phyloP scores from a whole-genome alignment of 2,329 filamentous ascomycete species.

The Fusarium hostae region DNA sequence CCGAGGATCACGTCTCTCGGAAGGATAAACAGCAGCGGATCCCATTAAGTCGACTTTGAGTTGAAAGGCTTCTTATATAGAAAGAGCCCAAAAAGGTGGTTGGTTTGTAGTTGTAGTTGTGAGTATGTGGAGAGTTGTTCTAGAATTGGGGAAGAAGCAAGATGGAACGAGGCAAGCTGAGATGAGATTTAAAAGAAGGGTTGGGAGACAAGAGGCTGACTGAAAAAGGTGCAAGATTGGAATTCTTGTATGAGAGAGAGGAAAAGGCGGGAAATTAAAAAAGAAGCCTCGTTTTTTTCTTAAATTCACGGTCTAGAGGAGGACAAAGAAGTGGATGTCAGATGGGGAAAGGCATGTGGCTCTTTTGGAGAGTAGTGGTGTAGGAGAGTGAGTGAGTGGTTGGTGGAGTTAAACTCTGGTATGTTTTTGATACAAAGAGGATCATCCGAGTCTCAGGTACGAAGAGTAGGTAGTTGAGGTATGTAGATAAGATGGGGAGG shows the following conservation, averaged over 20 bases:
- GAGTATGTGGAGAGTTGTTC: conserved; percentile 6
- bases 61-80: conserved; percentile 6
- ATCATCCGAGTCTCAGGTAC: conserved; percentile 4
- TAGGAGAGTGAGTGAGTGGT: conserved; percentile 1
- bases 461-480: neutral
- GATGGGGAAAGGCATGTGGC: conserved; percentile 17
- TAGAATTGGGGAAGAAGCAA: conserved; percentile 17
- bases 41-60: conserved; percentile 23
- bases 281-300: conserved; percentile 8
- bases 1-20: conserved; percentile 37
- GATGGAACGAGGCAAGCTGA: conserved; percentile 12
- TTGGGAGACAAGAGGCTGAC: conserved; percentile 21
- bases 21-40: conserved; percentile 6
- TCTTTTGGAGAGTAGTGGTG: neutral
- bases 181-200: neutral
- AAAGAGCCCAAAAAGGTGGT: neutral
- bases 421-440: conserved; percentile 34
- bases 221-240: conserved; percentile 6
- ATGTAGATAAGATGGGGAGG: conserved; percentile 9
- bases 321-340: conserved; percentile 20
- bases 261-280: conserved; percentile 14
- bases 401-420: conserved; percentile 19
- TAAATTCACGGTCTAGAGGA: conserved; percentile 17
- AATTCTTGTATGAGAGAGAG: conserved; percentile 13
- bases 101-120: neutral